A percentile compares a stretch with the other conserved stretches of the same genome.
Conservation (phyloP, 2,329 filamentous ascomycete species). For the Lojkania enalia region DNA sequence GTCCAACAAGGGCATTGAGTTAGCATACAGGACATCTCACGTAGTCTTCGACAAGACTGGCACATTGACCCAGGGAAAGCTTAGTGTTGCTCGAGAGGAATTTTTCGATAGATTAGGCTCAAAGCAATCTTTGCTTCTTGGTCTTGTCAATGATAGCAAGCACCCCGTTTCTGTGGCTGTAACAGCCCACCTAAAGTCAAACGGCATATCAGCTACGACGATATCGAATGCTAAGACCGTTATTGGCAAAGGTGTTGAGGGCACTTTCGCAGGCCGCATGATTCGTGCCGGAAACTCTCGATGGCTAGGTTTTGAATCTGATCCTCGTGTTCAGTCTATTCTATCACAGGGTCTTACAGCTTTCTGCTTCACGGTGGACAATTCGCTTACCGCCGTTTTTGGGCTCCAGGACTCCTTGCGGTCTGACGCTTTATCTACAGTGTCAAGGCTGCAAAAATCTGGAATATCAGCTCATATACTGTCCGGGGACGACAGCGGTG, state of each 20-base stretch:
- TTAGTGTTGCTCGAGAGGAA: conserved; percentile 41
- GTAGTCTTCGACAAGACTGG: conserved; percentile 83
- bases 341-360: conserved; percentile 25
- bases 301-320: conserved; percentile 50
- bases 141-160: conserved; percentile 49
- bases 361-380: conserved; percentile 60
- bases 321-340: conserved; percentile 48
- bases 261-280: conserved; percentile 26
- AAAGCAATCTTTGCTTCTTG: conserved; percentile 33
- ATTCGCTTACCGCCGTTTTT: conserved; percentile 50
- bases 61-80: conserved; percentile 66
- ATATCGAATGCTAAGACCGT: conserved; percentile 38
- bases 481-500: conserved; percentile 59
- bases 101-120: conserved; percentile 16
- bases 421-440: conserved; percentile 55
- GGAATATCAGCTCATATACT: conserved; percentile 58
- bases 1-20: conserved; percentile 64
- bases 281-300: conserved; percentile 53
- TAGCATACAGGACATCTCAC: conserved; percentile 62
- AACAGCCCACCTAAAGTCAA: conserved; percentile 44
- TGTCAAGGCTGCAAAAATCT: conserved; percentile 53
- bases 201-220: conserved; percentile 3
- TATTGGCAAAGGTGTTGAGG: conserved; percentile 51
- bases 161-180: conserved; percentile 60
- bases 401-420: conserved; percentile 55